These are phyloP conservation scores for Exophiala oligosperma DNA, from an alignment of 2,329 filamentous ascomycete genomes.

Conservation along the genomic window DNA sequence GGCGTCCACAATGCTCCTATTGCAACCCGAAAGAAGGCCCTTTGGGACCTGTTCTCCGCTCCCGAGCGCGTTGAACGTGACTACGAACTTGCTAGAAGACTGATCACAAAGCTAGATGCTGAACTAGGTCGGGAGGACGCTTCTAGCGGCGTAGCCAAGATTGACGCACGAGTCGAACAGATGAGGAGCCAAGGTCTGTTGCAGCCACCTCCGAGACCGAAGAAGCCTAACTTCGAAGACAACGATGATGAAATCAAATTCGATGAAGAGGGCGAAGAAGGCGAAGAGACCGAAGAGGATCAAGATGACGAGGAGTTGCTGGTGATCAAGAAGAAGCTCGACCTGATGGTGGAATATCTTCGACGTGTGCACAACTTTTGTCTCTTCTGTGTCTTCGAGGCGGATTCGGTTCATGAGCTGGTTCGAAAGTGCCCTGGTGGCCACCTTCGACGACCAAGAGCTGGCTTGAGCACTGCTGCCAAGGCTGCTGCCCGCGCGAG, in stretches of 20 bases:
- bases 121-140: constrained; percentile 68
- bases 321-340: constrained; percentile 93
- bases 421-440: constrained; percentile 94
- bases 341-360: constrained; percentile 93
- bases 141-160: constrained; percentile 73
- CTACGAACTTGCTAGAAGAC: constrained; percentile 74
- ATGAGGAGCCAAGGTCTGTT: constrained; percentile 74
- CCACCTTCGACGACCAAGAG: constrained; percentile 88
- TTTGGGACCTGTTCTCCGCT: constrained; percentile 95
- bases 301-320: constrained; percentile 86
- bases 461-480: constrained; percentile 77
- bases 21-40: constrained; percentile 85
- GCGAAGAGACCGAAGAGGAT: constrained; percentile 77
- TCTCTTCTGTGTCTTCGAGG: constrained; percentile 99
- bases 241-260: constrained; percentile 50
- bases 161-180: constrained; percentile 84
- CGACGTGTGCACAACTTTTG: constrained; percentile 98
- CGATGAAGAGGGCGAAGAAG: constrained; percentile 73
- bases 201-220: constrained; percentile 60
- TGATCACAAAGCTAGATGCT: constrained; percentile 81
- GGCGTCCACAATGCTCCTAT: constrained; percentile 89
- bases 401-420: constrained; percentile 93
- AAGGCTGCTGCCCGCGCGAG: constrained; percentile 85
- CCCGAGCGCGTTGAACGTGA: constrained; percentile 93
- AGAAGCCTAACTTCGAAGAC: constrained; percentile 51